phyloP scores from a whole-genome alignment of 129 eudicot species.

The Flaveria linearis region DNA sequence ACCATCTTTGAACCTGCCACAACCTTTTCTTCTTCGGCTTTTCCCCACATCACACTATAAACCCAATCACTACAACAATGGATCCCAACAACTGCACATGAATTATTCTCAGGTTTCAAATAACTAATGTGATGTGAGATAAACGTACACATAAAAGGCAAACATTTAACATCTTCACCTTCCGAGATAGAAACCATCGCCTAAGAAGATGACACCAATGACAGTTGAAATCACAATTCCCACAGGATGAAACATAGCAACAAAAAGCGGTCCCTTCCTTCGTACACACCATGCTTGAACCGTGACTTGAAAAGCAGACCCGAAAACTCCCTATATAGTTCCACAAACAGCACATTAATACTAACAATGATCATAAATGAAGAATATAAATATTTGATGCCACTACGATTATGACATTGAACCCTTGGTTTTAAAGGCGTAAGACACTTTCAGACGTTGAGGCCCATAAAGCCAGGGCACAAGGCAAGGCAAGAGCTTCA shows the following conservation, averaged over 20 bases:
- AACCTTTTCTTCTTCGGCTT: slow-evolving; percentile 50
- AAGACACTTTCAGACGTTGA: no score
- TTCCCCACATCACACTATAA: slow-evolving; percentile 93
- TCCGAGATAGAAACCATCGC: slow-evolving; percentile 79
- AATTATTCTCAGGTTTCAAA: not conserved
- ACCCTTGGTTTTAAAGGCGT: no score
- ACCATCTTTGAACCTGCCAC: slow-evolving; percentile 18
- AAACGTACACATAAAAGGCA: not conserved
- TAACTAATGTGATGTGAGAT: not conserved
- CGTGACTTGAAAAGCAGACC: slow-evolving; percentile 74
- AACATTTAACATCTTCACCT: slow-evolving; percentile 41
- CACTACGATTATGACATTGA: not conserved
- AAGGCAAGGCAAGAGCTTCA: no score
- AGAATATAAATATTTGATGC: not conserved
- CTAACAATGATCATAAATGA: not conserved
- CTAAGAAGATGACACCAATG: slow-evolving; percentile 52
- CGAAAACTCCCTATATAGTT: slow-evolving; percentile 64
- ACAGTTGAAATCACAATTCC: slow-evolving; percentile 71
- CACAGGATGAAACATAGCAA: slow-evolving; percentile 79
- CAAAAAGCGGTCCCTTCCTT: slow-evolving; percentile 76
- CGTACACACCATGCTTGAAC: slow-evolving; percentile 71
- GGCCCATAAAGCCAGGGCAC: no score
- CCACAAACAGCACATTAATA: slow-evolving; percentile 1
- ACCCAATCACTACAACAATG: slow-evolving; percentile 68
- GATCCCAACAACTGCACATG: slow-evolving; percentile 72